Evolutionary conservation across 2,329 filamentous ascomycete species (phyloP).

Genomic region (Alternaria conjuncta): DNA sequence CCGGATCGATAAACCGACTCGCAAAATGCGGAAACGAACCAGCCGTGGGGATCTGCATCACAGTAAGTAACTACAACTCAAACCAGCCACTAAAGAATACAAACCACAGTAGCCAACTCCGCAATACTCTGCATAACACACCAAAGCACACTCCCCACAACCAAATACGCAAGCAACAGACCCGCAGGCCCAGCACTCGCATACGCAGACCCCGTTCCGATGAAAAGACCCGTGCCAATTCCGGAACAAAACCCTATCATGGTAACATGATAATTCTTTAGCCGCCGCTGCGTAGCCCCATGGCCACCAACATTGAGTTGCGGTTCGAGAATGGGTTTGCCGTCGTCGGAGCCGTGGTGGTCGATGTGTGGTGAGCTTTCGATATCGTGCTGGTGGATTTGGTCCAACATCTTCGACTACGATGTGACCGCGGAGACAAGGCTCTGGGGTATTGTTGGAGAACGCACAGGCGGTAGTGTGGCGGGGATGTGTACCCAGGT

Average conservation of each 20-base stretch:
- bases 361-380: constrained; percentile 16
- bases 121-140: constrained; percentile 68
- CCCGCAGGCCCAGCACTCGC: constrained; percentile 52
- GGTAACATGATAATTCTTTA: constrained; percentile 27
- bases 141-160: constrained; percentile 61
- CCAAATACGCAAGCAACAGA: constrained; percentile 63
- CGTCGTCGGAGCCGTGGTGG: constrained; percentile 11
- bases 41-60: constrained; percentile 35
- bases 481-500: not conserved
- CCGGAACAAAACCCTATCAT: constrained; percentile 31
- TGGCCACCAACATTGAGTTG: constrained; percentile 27
- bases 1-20: constrained; percentile 67
- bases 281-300: constrained; percentile 24
- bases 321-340: constrained; percentile 23
- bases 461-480: not conserved
- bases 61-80: not conserved
- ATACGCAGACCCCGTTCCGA: constrained; percentile 26
- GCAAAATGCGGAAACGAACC: constrained; percentile 68
- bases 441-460: not conserved
- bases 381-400: constrained; percentile 10
- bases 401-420: constrained; percentile 13
- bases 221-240: constrained; percentile 28
- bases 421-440: not conserved
- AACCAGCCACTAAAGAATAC: too few species aligned
- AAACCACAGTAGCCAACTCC: constrained; percentile 60